These are phyloP conservation scores for Plenodomus tracheiphilus DNA, from an alignment of 2,329 filamentous ascomycete genomes.

Conservation along the genomic window DNA sequence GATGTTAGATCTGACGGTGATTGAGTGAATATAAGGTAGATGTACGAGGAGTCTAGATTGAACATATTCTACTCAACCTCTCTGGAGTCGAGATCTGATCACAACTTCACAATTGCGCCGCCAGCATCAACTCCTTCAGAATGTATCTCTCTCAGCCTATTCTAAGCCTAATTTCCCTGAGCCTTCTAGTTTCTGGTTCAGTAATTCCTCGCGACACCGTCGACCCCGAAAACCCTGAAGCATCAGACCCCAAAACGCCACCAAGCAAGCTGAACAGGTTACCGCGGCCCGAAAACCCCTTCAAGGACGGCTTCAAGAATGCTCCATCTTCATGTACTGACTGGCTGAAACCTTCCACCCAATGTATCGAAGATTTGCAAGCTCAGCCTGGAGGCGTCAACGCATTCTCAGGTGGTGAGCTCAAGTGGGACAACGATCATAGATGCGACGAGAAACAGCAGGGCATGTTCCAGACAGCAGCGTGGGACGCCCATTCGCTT, in stretches of 20 bases:
- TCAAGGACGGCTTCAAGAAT: constrained; percentile 5
- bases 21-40: no score
- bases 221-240: constrained; percentile 7
- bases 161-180: not conserved
- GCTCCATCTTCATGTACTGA: constrained; percentile 10
- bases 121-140: not conserved
- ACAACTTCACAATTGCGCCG: no score
- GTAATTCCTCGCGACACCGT: constrained; percentile 1
- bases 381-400: constrained; percentile 7
- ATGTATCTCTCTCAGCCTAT: not conserved
- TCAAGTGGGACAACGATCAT: constrained; percentile 12
- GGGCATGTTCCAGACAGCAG: constrained; percentile 6
- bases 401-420: constrained; percentile 11
- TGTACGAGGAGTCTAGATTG: no score
- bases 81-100: no score
- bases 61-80: no score
- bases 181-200: not conserved
- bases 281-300: constrained; percentile 2
- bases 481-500: constrained; percentile 9
- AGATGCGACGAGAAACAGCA: constrained; percentile 6
- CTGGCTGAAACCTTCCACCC: constrained; percentile 7
- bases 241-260: constrained; percentile 8
- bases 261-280: constrained; percentile 6
- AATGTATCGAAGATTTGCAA: constrained; percentile 11
- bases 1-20: no score